A percentile compares a stretch with the other conserved stretches of the same genome.
These are phyloP conservation scores for Periglandula ipomoeae DNA, from an alignment of 2,329 filamentous ascomycete species.

Conservation along the genomic window DNA sequence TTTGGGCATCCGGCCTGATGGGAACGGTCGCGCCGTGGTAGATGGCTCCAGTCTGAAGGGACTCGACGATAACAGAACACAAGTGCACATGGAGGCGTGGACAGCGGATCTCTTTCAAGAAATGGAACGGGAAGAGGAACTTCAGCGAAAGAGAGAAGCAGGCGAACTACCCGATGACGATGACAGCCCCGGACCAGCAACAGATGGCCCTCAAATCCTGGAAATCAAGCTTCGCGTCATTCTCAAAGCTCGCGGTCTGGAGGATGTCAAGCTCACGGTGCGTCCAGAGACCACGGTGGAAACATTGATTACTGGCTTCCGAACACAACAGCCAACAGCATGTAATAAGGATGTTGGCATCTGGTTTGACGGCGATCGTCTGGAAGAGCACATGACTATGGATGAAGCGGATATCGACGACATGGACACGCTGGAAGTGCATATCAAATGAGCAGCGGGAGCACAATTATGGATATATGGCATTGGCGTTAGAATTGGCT, in stretches of 20 bases:
- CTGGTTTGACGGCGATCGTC: constrained; percentile 65
- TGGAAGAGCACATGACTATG: constrained; percentile 52
- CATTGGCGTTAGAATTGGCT: not conserved
- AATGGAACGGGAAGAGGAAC: constrained; percentile 40
- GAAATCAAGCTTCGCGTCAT: constrained; percentile 38
- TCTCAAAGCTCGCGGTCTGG: constrained; percentile 42
- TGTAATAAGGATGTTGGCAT: constrained; percentile 48
- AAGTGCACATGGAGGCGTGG: constrained; percentile 70
- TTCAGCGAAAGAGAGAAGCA: constrained; percentile 32
- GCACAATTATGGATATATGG: constrained; percentile 2
- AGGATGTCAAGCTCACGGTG: constrained; percentile 42
- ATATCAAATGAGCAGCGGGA: constrained; percentile 29
- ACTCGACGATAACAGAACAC: constrained; percentile 39
- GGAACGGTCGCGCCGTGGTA: constrained; percentile 31
- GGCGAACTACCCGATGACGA: constrained; percentile 30
- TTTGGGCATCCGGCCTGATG: constrained; percentile 48
- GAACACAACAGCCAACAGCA: constrained; percentile 41
- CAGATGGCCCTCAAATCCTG: constrained; percentile 13
- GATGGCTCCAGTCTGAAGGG: constrained; percentile 29
- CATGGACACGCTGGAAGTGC: constrained; percentile 66
- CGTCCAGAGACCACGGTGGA: constrained; percentile 48
- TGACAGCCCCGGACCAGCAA: constrained; percentile 13
- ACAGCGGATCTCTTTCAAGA: constrained; percentile 52
- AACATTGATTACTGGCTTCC: constrained; percentile 54
- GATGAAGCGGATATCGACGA: constrained; percentile 64